Evolutionary conservation across 2,329 filamentous ascomycete genomes (phyloP).

Genomic region (Pseudogymnoascus sp.): DNA sequence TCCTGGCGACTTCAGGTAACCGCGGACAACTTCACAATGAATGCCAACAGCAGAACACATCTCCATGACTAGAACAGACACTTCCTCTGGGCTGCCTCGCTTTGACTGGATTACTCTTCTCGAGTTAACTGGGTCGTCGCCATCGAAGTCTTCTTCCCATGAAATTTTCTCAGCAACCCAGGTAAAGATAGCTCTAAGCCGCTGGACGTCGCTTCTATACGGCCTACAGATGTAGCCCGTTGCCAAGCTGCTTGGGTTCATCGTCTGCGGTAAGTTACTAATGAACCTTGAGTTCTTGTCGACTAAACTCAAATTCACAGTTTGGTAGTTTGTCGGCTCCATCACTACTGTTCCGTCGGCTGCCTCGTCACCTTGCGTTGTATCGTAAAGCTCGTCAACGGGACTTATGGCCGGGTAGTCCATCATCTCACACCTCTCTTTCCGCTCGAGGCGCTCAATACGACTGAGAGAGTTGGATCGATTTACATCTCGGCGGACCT

Average conservation of each 20-base stretch:
- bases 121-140: constrained; percentile 61
- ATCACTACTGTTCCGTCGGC: constrained; percentile 75
- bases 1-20: constrained; percentile 84
- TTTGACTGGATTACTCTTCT: constrained; percentile 75
- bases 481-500: constrained; percentile 91
- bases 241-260: constrained; percentile 72
- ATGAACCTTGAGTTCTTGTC: constrained; percentile 95
- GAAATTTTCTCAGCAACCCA: constrained; percentile 93
- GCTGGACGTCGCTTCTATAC: constrained; percentile 88
- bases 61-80: constrained; percentile 77
- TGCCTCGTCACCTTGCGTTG: constrained; percentile 82
- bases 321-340: constrained; percentile 72
- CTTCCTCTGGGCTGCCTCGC: constrained; percentile 80
- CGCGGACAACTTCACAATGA: constrained; percentile 76
- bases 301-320: constrained; percentile 74
- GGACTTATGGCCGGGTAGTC: constrained; percentile 83
- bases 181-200: constrained; percentile 88
- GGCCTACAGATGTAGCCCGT: constrained; percentile 90
- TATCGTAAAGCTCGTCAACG: constrained; percentile 78
- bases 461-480: constrained; percentile 86
- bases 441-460: constrained; percentile 76
- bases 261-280: constrained; percentile 70
- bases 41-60: constrained; percentile 91
- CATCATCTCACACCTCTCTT: constrained; percentile 89
- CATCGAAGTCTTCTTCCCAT: constrained; percentile 93